A percentile compares a stretch with the other conserved stretches of the same genome.
These are phyloP conservation scores for Hymenoscyphus repandus DNA, from an alignment of 2,329 filamentous ascomycete genomes.

Conservation along the genomic window DNA sequence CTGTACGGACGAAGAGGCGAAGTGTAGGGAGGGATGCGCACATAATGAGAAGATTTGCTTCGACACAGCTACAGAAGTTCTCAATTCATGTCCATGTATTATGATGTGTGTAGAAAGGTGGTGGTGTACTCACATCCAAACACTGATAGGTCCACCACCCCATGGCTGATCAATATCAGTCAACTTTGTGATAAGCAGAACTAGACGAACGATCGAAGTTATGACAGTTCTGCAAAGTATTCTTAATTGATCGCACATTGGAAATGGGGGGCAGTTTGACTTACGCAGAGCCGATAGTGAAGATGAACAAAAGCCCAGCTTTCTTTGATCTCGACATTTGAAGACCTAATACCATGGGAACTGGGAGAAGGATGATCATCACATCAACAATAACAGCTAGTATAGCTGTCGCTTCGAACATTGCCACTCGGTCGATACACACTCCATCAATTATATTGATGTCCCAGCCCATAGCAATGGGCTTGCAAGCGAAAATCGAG, in stretches of 20 bases:
- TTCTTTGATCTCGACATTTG: conserved; percentile 3
- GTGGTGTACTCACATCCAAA: neutral
- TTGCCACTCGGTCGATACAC: neutral
- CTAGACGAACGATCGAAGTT: conserved; percentile 1
- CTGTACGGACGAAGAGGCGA: neutral
- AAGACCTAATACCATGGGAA: neutral
- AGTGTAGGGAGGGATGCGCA: neutral
- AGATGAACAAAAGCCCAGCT: neutral
- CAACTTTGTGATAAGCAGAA: neutral
- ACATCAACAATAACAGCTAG: neutral
- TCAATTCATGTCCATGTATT: too few relatives aligned
- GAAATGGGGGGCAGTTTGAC: neutral
- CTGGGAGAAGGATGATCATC: neutral
- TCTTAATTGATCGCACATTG: neutral
- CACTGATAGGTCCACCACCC: neutral
- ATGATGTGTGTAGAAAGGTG: neutral
- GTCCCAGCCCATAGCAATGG: neutral
- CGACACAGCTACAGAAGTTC: neutral
- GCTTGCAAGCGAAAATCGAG: neutral
- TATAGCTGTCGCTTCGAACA: neutral
- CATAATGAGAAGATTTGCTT: conserved; percentile 3
- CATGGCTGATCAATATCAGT: neutral
- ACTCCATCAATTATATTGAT: neutral
- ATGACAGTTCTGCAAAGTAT: neutral
- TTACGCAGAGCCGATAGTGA: conserved; percentile 2